These are phyloP conservation scores for Inonotus hispidus DNA, from an alignment of 1,284 basidiomycete species.

Conservation along the genomic window DNA sequence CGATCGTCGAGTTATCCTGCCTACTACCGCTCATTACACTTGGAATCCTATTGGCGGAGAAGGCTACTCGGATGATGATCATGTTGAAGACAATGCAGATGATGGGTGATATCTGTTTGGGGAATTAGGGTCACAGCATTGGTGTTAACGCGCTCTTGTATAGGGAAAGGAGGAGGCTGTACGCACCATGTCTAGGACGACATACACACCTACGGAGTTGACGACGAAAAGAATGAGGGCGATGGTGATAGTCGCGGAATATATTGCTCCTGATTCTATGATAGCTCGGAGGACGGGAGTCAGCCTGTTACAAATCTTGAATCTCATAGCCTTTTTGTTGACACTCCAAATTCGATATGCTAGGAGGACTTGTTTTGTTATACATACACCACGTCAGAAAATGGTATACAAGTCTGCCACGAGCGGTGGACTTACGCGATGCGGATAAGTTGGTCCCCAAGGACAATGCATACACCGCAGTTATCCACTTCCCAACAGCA, in stretches of 20 bases:
- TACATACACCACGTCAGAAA: not conserved
- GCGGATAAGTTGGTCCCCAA: not conserved
- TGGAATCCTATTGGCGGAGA: not conserved
- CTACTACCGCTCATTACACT: too few relatives aligned
- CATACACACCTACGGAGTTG: conserved; percentile 33
- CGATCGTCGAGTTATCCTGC: not conserved
- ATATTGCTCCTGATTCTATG: conserved; percentile 38
- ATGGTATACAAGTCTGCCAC: not conserved
- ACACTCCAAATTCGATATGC: not conserved
- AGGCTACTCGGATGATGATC: not conserved
- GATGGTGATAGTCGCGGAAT: conserved; percentile 29
- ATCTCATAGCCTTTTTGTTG: not conserved
- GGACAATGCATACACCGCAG: not conserved
- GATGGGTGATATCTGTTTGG: not conserved
- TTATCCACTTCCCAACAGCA: not conserved
- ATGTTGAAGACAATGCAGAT: conserved; percentile 1
- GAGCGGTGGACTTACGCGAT: not conserved
- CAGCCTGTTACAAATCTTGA: not conserved
- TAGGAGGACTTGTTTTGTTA: not conserved
- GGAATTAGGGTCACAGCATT: not conserved
- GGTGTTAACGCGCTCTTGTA: not conserved
- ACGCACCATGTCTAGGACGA: conserved; percentile 33
- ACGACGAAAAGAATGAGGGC: conserved; percentile 33
- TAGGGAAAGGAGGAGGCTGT: not conserved
- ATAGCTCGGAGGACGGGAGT: conserved; percentile 31